These are phyloP conservation scores for Fraxinus angustifolia DNA, from an alignment of 305 asterid genomes.

Conservation along the genomic window DNA sequence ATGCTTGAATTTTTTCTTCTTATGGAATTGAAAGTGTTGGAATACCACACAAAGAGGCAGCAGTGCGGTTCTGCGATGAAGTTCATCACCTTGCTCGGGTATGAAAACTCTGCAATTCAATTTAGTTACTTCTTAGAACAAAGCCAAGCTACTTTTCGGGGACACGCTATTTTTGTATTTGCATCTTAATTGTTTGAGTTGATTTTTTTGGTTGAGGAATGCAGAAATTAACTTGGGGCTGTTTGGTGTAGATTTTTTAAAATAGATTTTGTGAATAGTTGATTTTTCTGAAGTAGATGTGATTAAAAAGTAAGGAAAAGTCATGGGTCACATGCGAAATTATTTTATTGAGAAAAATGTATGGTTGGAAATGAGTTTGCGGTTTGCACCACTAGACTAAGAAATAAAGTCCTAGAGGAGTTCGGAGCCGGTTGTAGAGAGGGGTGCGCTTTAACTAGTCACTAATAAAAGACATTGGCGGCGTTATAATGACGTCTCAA, in stretches of 20 bases:
- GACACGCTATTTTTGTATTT: background rate
- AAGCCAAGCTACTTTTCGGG: background rate
- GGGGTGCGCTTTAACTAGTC: background rate
- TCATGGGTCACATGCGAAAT: background rate
- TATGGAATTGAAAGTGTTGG: slow-evolving; percentile 49
- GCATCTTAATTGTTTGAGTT: background rate
- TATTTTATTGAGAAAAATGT: too few species aligned
- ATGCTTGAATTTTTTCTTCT: slow-evolving; percentile 15
- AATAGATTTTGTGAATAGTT: background rate
- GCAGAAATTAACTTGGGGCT: background rate
- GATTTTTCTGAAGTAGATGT: background rate
- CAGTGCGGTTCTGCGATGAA: slow-evolving; percentile 57
- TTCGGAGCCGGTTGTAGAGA: background rate
- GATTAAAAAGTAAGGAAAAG: too few species aligned
- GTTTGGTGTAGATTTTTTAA: background rate
- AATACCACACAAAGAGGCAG: slow-evolving; percentile 69
- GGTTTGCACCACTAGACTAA: background rate
- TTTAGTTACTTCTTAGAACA: background rate
- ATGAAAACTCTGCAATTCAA: slow-evolving; percentile 5
- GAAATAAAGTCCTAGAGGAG: background rate
- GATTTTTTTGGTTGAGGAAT: background rate
- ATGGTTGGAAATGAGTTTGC: background rate
- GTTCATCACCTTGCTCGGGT: slow-evolving; percentile 71
- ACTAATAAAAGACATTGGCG: background rate
- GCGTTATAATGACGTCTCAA: background rate